phyloP scores from a whole-genome alignment of 2,329 filamentous ascomycete genomes.

The Fonsecaea erecta region DNA sequence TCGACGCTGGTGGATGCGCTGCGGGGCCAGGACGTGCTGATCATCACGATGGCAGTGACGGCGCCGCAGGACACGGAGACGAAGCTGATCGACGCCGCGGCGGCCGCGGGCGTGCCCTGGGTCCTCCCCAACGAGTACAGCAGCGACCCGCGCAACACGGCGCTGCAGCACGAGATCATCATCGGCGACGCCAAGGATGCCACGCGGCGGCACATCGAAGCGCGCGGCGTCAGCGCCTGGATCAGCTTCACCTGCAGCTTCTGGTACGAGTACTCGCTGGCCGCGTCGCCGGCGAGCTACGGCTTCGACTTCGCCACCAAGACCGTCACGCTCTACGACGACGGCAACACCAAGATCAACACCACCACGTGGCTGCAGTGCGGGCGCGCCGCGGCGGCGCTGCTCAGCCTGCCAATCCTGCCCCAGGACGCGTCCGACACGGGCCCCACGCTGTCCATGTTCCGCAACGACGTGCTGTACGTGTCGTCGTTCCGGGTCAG shows the following conservation, averaged over 20 bases:
- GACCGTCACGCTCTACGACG: slow-evolving; percentile 57
- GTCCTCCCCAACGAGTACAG: slow-evolving; percentile 59
- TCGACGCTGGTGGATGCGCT: slow-evolving; percentile 56
- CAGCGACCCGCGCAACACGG: slow-evolving; percentile 41
- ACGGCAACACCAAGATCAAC: slow-evolving; percentile 62
- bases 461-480: slow-evolving; percentile 57
- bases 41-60: slow-evolving; percentile 58
- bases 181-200: slow-evolving; percentile 38
- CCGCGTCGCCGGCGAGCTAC: slow-evolving; percentile 43
- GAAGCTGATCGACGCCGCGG: slow-evolving; percentile 61
- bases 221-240: slow-evolving; percentile 49
- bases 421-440: slow-evolving; percentile 48
- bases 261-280: slow-evolving; percentile 61
- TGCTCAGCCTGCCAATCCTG: slow-evolving; percentile 53
- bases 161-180: slow-evolving; percentile 46
- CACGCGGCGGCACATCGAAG: slow-evolving; percentile 48
- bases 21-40: slow-evolving; percentile 59
- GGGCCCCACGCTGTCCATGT: slow-evolving; percentile 49
- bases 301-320: slow-evolving; percentile 58
- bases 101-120: slow-evolving; percentile 59
- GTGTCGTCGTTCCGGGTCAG: slow-evolving; percentile 62
- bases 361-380: slow-evolving; percentile 64
- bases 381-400: slow-evolving; percentile 57
- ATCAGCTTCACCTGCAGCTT: slow-evolving; percentile 54
- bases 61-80: slow-evolving; percentile 54